phyloP scores from a whole-genome alignment of 2,329 filamentous ascomycete genomes.

The Calonectria pteridis region DNA sequence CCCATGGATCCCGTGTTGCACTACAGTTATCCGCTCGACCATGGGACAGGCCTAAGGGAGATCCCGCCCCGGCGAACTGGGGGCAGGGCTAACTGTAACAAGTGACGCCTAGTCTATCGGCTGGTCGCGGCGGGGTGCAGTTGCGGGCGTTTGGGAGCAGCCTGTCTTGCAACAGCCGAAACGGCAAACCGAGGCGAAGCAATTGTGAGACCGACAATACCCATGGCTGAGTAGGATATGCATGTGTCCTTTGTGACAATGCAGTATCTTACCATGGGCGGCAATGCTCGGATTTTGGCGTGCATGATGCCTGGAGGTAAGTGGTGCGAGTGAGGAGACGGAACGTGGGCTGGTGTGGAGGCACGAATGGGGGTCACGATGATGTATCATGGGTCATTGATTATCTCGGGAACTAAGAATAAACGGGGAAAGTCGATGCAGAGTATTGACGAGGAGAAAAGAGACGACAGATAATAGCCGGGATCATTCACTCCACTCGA shows the following conservation, averaged over 20 bases:
- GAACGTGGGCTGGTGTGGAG: slow-evolving; percentile 40
- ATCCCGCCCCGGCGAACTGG: slow-evolving; percentile 12
- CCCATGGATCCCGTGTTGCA: slow-evolving; percentile 32
- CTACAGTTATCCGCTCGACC: slow-evolving; percentile 34
- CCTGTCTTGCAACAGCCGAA: slow-evolving; percentile 3
- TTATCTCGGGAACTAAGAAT: slow-evolving; percentile 24
- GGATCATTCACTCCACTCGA: background rate
- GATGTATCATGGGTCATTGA: slow-evolving; percentile 29
- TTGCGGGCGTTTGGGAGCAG: slow-evolving; percentile 9
- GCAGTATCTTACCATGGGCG: slow-evolving; percentile 19
- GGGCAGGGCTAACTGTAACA: background rate
- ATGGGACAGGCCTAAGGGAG: slow-evolving; percentile 33
- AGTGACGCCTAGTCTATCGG: slow-evolving; percentile 8
- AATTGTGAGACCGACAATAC: slow-evolving; percentile 9
- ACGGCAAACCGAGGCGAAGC: slow-evolving; percentile 6
- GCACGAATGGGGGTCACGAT: slow-evolving; percentile 37
- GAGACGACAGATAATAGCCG: background rate
- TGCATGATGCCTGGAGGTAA: slow-evolving; percentile 27
- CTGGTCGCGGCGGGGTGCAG: slow-evolving; percentile 3
- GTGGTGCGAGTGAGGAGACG: slow-evolving; percentile 36
- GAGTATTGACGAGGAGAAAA: background rate
- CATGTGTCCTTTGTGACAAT: slow-evolving; percentile 7
- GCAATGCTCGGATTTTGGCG: slow-evolving; percentile 31
- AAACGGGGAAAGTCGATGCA: slow-evolving; percentile 3
- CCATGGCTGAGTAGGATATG: background rate